phyloP scores from a whole-genome alignment of 805 yeast genomes.

The Alloascoidea hylecoeti region DNA sequence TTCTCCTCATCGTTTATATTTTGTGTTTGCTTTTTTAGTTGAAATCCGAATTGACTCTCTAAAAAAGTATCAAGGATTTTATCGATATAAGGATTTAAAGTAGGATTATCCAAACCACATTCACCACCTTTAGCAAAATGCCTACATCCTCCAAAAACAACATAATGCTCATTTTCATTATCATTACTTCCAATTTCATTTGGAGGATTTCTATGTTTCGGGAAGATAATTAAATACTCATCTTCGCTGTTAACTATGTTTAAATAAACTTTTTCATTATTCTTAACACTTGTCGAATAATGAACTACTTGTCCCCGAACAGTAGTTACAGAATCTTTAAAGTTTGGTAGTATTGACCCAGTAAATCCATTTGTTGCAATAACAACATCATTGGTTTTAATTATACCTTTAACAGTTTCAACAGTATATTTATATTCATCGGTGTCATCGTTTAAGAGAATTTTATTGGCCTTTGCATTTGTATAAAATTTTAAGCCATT shows the following conservation, averaged over 20 bases:
- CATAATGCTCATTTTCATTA: slow-evolving; percentile 1
- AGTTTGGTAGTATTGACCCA: slow-evolving; percentile 2
- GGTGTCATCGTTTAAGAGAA: slow-evolving; percentile 9
- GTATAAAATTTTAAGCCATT: slow-evolving; percentile 27
- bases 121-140: slow-evolving; percentile 6
- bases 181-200: slow-evolving; percentile 1
- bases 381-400: slow-evolving; percentile 19
- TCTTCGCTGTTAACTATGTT: slow-evolving; percentile 4
- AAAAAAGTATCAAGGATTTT: slow-evolving; percentile 3
- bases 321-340: slow-evolving; percentile 10
- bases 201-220: slow-evolving; percentile 4
- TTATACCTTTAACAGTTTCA: slow-evolving; percentile 17
- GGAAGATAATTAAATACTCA: slow-evolving; percentile 8
- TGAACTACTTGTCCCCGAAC: slow-evolving; percentile 15
- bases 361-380: slow-evolving; percentile 24
- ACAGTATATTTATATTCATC: slow-evolving; percentile 19
- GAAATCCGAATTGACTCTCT: slow-evolving; percentile 4
- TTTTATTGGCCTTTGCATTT: slow-evolving; percentile 22
- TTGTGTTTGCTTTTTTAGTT: slow-evolving; percentile 10
- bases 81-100: slow-evolving; percentile 3
- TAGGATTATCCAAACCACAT: slow-evolving; percentile 7
- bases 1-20: slow-evolving; percentile 12
- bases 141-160: slow-evolving; percentile 10
- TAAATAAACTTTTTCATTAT: slow-evolving; percentile 1
- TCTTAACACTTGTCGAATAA: slow-evolving; percentile 4